Evolutionary conservation across 2,329 filamentous ascomycete genomes (phyloP), one percentile per base, ranked within the genome.

Genomic region (Colletotrichum chrysophilum): DNA sequence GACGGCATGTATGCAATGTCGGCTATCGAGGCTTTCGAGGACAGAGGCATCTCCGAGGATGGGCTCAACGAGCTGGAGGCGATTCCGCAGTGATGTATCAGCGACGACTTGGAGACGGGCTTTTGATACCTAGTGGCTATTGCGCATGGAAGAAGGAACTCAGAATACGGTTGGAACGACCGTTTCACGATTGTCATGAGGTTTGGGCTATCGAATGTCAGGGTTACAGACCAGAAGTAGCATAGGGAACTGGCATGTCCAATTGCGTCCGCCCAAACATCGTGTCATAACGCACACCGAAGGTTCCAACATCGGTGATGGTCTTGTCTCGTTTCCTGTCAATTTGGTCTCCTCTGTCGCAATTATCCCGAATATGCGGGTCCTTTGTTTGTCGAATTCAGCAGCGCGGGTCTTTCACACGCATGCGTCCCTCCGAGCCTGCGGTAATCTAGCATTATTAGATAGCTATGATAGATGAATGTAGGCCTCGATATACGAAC

Each of bases 391-490:
- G 3, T 10, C 38, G 4, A 7, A 3, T 48, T 48, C 10, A 21
- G 5, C 5, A 48, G 43, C 6, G 10, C 43, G 10, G n/a, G n/a
- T 48, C 3, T 13, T 8, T 3, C 38, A 43, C 38, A n/a, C 38
- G 3, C 18, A 48, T 4, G 4, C 36, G 5, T n/a, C 1, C 38
- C 18, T 48, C 9, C 1, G 5, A 48, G 1, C 3, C 8, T 48
- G 10, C 4, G 1, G n/a, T 0, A 18, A 12, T 48, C 4, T 2
- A 21, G 18, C 2, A 48, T 3, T 48, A 3, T n/a, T 48, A 7
- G 18, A n/a, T 48, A 3, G 18, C 18, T 7, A 4, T 48, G 5
- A 21, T 0, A 21, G 9, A 21, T 10, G 9, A 24, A 24, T 24
- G 24, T 24, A 24, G 24, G 24, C 3, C 18, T 43, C 7, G 38